A percentile compares a stretch with the other conserved stretches of the same genome.
Evolutionary conservation across 495 filamentous ascomycete genomes (phyloP).

Genomic region (Aspergillus olivimuriae): DNA sequence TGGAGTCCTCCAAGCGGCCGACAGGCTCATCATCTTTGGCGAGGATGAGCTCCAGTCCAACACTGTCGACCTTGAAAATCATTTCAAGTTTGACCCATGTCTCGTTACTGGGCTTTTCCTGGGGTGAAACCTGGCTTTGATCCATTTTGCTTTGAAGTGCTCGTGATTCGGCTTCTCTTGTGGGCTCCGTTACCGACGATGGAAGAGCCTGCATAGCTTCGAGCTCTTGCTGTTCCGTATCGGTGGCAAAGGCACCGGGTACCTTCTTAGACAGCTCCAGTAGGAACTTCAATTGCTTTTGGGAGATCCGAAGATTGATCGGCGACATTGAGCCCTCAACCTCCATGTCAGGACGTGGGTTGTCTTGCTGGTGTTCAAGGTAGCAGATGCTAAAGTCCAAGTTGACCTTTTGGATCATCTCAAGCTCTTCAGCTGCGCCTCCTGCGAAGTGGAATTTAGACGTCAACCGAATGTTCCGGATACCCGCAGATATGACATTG

Average conservation of each 20-base stretch:
- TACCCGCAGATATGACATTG: slow-evolving; percentile 86
- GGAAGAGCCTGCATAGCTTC: slow-evolving; percentile 60
- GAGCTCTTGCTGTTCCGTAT: slow-evolving; percentile 62
- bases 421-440: slow-evolving; percentile 71
- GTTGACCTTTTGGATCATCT: slow-evolving; percentile 95
- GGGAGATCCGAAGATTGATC: slow-evolving; percentile 82
- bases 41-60: slow-evolving; percentile 83
- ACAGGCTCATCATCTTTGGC: slow-evolving; percentile 68
- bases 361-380: slow-evolving; percentile 71
- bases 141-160: slow-evolving; percentile 46
- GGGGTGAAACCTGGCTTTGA: slow-evolving; percentile 35
- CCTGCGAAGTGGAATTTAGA: slow-evolving; percentile 80
- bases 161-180: slow-evolving; percentile 27
- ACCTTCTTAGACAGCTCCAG: slow-evolving; percentile 79
- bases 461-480: slow-evolving; percentile 83
- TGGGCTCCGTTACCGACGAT: slow-evolving; percentile 46
- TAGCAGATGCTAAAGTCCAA: slow-evolving; percentile 87
- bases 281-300: slow-evolving; percentile 83
- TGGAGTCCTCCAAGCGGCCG: slow-evolving; percentile 69
- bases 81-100: slow-evolving; percentile 93
- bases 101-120: slow-evolving; percentile 55
- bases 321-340: slow-evolving; percentile 87
- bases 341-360: slow-evolving; percentile 83
- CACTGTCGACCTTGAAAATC: slow-evolving; percentile 79
- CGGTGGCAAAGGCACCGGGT: slow-evolving; percentile 76